Evolutionary conservation across 2,329 filamentous ascomycete genomes (phyloP).

Genomic region (Byssochlamys sp.): DNA sequence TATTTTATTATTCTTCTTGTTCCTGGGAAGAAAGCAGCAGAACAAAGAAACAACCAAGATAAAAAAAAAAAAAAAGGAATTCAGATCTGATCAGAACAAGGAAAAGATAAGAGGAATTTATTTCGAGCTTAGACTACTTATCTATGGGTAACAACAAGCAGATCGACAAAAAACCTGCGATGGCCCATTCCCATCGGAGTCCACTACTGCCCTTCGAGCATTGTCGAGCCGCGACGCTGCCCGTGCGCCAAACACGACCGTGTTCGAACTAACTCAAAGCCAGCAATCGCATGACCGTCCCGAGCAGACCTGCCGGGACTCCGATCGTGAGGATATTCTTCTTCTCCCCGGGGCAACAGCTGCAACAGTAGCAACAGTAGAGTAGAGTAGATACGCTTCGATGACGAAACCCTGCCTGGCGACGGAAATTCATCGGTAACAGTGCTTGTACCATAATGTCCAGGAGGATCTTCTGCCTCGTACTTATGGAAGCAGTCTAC

Average conservation of each 20-base stretch:
- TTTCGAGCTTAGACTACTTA: neutral
- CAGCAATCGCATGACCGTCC: neutral
- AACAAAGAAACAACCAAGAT: neutral
- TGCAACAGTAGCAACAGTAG: neutral
- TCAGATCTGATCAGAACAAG: neutral
- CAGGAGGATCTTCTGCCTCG: too few species aligned
- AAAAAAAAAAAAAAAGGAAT: too few species aligned
- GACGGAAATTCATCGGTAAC: too few species aligned
- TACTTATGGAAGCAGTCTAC: too few species aligned
- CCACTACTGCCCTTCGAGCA: neutral
- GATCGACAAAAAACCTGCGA: neutral
- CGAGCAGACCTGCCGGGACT: neutral
- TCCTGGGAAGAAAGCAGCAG: neutral
- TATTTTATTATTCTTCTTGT: neutral
- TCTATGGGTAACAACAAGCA: neutral
- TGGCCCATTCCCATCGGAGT: neutral
- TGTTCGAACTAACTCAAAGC: neutral
- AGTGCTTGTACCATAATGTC: too few species aligned
- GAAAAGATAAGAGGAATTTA: neutral
- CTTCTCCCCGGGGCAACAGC: neutral
- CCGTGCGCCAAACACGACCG: neutral
- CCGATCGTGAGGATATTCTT: neutral
- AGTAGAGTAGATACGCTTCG: neutral
- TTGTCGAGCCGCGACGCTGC: neutral
- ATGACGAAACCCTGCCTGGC: neutral